Percentiles rank a stretch among this genome's conserved stretches.
phyloP scores from a whole-genome alignment of 2,329 filamentous ascomycete species.

The Calonectria multiphialidica region DNA sequence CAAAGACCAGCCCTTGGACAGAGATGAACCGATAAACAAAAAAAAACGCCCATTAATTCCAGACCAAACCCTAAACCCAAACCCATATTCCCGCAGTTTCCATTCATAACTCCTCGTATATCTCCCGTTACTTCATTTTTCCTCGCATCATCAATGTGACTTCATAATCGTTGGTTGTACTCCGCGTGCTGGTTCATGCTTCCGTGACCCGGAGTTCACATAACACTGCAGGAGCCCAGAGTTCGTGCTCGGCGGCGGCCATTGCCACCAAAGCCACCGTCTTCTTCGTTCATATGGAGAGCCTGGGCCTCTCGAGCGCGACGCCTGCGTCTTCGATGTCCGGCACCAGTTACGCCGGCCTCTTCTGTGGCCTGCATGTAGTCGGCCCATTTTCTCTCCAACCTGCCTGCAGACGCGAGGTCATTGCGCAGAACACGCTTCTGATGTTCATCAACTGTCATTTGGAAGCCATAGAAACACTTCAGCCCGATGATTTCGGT shows the following conservation, averaged over 20 bases:
- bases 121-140: constrained; percentile 2
- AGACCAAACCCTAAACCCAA: neutral
- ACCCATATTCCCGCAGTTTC: constrained; percentile 1
- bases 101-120: constrained; percentile 9
- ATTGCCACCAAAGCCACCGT: constrained; percentile 66
- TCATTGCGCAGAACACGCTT: constrained; percentile 87
- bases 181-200: neutral
- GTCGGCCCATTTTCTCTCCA: constrained; percentile 92
- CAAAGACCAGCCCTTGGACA: neutral
- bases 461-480: constrained; percentile 96
- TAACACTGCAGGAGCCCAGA: constrained; percentile 71
- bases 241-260: constrained; percentile 74
- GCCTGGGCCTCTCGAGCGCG: constrained; percentile 85
- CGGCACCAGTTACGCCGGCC: constrained; percentile 75
- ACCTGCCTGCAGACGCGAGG: constrained; percentile 76
- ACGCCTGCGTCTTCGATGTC: constrained; percentile 77
- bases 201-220: constrained; percentile 60
- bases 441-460: constrained; percentile 93
- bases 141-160: neutral
- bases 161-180: constrained; percentile 1
- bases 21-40: constrained; percentile 2
- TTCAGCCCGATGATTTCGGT: constrained; percentile 87
- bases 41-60: neutral
- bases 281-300: constrained; percentile 85
- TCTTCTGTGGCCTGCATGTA: constrained; percentile 96